Base-by-base conservation (phyloP, 176 grass and related monocot genomes). In the Chloris gayana region DNA sequence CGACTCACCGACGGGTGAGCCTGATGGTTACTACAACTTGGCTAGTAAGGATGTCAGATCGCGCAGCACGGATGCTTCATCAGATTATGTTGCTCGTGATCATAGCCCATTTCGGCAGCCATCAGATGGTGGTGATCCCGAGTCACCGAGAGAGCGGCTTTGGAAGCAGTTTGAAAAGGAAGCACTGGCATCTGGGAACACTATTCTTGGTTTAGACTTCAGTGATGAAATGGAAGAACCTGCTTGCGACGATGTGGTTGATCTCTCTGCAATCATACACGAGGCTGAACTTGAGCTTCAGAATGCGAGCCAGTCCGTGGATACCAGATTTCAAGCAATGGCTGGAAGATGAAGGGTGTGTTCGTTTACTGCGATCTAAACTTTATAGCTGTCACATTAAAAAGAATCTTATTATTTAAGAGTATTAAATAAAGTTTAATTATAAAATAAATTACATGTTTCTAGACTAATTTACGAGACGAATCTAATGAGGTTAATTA, bases 91-190 rank as follows among this genome's bases (percentile, higher is more conserved):
- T 84, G 90, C 90, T 67, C 89, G 64, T 78, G 92, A 98, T 19
- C 72, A 92, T 62, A 92, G 85, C 67, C 92, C 90, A 65, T 89
- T 87, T 22, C 92, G 90, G 6, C 73, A 67, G 65, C 88, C 88
- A 41, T 76, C 86, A 46, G 92, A 92, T 45, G 85, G 81, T 87
- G 95, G 81, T 87, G 95, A 87, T 54, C 67, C 81, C 0, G 95
- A 93, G 29, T 95, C 95, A 75, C 95, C 95, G 11, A 92, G 92
- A 74, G 95, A 98, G 79, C 83, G 54, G 31, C 81, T 98, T 67
- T 93, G 92, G 90, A 94, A 83, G 70, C 95, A 98, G 77, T 98
- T 98, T 64, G 88, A 99, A 76, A 86, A 93, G 69, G 96, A 99
- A 90, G 82, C 96, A 30, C 64, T 95, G 82, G 84, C 80, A 39